These are phyloP conservation scores for Pseudocercospora macadamiae DNA, from an alignment of 2,329 filamentous ascomycete species.

Conservation along the genomic window DNA sequence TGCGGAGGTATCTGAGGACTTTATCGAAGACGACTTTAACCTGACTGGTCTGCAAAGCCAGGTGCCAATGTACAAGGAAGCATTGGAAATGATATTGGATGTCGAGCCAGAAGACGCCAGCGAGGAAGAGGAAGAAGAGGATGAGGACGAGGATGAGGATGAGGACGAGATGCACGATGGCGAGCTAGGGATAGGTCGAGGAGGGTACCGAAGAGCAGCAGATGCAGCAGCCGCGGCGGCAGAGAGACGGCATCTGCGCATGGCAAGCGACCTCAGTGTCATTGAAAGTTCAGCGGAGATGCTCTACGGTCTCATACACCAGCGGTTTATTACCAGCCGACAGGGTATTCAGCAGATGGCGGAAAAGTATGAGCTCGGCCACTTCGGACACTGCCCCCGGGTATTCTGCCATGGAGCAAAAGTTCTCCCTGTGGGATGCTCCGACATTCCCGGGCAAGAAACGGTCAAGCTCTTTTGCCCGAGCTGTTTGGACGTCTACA, in stretches of 20 bases:
- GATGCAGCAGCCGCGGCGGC: constrained; percentile 45
- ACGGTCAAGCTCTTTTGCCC: constrained; percentile 99
- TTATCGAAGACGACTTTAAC: constrained; percentile 99
- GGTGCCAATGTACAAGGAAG: constrained; percentile 98
- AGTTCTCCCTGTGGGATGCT: constrained; percentile 89
- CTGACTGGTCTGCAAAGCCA: constrained; percentile 92
- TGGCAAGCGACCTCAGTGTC: constrained; percentile 89
- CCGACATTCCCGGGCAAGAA: constrained; percentile 92
- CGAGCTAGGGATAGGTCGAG: constrained; percentile 44
- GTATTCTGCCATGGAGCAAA: constrained; percentile 89
- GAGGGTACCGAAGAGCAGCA: constrained; percentile 34
- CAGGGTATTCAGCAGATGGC: constrained; percentile 98
- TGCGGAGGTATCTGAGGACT: constrained; percentile 97
- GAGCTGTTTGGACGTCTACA: constrained; percentile 94
- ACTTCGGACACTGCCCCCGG: constrained; percentile 94
- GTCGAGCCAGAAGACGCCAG: constrained; percentile 95
- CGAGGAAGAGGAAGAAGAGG: constrained; percentile 76
- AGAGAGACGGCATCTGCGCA: constrained; percentile 78
- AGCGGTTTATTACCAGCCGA: constrained; percentile 95
- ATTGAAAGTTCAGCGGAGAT: constrained; percentile 98
- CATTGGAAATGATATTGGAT: constrained; percentile 97
- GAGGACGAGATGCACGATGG: constrained; percentile 61
- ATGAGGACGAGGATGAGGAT: constrained; percentile 67
- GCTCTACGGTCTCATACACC: constrained; percentile 96
- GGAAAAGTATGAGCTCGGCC: constrained; percentile 95